Percentiles rank a stretch among this genome's conserved stretches.
Evolutionary conservation across 441 rosid species (phyloP).

Genomic region (Euphorbia schlechtendalii): DNA sequence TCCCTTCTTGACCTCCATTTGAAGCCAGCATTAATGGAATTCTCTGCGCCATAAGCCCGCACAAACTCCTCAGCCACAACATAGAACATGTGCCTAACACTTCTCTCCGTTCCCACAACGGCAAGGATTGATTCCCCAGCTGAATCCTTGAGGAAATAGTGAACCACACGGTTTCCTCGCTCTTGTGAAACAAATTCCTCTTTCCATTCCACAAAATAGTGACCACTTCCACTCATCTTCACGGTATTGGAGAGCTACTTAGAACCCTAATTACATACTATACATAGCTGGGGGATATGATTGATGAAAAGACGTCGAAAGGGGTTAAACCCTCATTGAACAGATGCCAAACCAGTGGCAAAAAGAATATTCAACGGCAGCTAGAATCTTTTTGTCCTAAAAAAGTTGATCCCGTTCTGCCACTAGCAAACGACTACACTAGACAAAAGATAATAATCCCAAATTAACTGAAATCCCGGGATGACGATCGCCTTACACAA

Average conservation of each 20-base stretch:
- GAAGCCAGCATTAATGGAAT: constrained; percentile 70
- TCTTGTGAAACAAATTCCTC: constrained; percentile 90
- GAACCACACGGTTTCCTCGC: constrained; percentile 91
- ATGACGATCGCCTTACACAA: too few relatives aligned
- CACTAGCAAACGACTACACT: too few relatives aligned
- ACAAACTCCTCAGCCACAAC: constrained; percentile 94
- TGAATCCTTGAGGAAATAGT: constrained; percentile 79
- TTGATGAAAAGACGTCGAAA: not conserved
- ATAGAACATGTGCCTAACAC: constrained; percentile 96
- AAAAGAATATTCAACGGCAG: too few relatives aligned
- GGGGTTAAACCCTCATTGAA: constrained; percentile 4
- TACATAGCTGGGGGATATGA: constrained; percentile 22
- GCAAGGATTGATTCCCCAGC: constrained; percentile 71
- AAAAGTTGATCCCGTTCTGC: too few relatives aligned
- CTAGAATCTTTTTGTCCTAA: too few relatives aligned
- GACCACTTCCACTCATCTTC: constrained; percentile 54
- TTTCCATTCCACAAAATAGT: constrained; percentile 83
- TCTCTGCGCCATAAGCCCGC: too few relatives aligned
- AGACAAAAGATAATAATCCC: too few relatives aligned
- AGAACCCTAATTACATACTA: constrained; percentile 25
- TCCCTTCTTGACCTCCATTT: constrained; percentile 98
- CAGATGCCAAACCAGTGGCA: constrained; percentile 13
- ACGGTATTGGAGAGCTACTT: constrained; percentile 17
- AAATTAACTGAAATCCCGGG: too few relatives aligned
- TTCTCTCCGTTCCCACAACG: constrained; percentile 93